Percentiles rank a stretch among this genome's conserved stretches.
phyloP scores from a whole-genome alignment of 345 rosid genomes.

The Stellera chamaejasme region DNA sequence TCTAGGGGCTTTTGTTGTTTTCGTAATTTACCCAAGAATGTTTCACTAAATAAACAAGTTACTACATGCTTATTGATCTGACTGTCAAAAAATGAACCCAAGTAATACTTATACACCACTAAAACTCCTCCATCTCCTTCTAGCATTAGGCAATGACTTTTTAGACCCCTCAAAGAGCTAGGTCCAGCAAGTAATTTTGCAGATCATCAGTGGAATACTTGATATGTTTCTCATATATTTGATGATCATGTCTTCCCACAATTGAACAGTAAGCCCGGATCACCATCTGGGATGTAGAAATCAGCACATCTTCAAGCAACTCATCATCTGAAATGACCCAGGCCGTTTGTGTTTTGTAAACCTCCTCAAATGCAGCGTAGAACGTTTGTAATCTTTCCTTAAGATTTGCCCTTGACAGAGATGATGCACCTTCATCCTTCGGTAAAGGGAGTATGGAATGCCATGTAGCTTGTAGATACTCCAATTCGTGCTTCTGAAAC shows the following conservation, averaged over 20 bases:
- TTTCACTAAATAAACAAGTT: no score
- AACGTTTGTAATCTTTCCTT: constrained; percentile 65
- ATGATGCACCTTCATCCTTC: constrained; percentile 49
- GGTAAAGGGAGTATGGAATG: constrained; percentile 51
- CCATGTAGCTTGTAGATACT: constrained; percentile 78
- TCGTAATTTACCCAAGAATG: no score
- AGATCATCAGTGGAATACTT: constrained; percentile 74
- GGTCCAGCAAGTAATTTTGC: constrained; percentile 54
- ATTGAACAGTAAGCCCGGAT: constrained; percentile 75
- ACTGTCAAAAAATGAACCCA: not conserved
- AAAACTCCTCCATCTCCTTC: constrained; percentile 33
- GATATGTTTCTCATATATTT: constrained; percentile 49
- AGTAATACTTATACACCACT: no score
- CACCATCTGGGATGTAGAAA: constrained; percentile 57
- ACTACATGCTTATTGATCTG: not conserved
- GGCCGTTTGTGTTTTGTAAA: constrained; percentile 67
- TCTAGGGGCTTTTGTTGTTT: no score
- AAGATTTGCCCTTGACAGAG: constrained; percentile 37
- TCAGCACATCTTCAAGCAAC: constrained; percentile 68
- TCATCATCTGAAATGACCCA: constrained; percentile 60
- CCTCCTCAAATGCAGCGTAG: constrained; percentile 64
- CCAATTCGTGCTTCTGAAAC: constrained; percentile 65
- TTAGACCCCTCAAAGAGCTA: constrained; percentile 75
- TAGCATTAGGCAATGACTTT: constrained; percentile 49
- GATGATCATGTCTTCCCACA: constrained; percentile 45